Conservation (phyloP, 2,329 filamentous ascomycete species). For the Ophiostoma ips region DNA sequence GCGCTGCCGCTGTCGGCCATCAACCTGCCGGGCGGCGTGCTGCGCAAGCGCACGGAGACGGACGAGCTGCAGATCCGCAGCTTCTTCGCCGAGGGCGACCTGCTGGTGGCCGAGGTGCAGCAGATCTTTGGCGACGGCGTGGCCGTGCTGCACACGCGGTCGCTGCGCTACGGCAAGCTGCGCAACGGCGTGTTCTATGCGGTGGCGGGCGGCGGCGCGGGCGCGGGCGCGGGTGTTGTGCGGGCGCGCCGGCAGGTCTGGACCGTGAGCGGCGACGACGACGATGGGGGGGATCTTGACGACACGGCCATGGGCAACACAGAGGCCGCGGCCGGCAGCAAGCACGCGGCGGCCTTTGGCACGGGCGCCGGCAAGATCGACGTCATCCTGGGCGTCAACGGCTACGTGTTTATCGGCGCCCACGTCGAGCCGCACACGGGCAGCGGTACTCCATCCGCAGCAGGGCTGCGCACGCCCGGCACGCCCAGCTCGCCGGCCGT, state of each 20-base stretch:
- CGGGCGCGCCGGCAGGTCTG: slow-evolving; percentile 76
- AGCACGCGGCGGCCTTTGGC: slow-evolving; percentile 4
- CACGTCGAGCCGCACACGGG: slow-evolving; percentile 26
- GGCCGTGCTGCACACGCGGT: slow-evolving; percentile 78
- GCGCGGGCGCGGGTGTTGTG: slow-evolving; percentile 76
- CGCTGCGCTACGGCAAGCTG: slow-evolving; percentile 87
- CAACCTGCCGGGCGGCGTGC: slow-evolving; percentile 85
- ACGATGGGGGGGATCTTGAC: slow-evolving; percentile 64
- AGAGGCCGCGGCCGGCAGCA: background rate
- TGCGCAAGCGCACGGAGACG: slow-evolving; percentile 81
- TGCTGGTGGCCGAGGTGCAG: slow-evolving; percentile 92
- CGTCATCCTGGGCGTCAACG: slow-evolving; percentile 85
- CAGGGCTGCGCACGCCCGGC: slow-evolving; percentile 41
- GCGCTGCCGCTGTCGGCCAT: slow-evolving; percentile 76
- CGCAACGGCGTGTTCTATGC: slow-evolving; percentile 82
- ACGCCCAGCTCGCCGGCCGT: slow-evolving; percentile 13
- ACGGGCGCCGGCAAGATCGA: slow-evolving; percentile 54
- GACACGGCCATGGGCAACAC: slow-evolving; percentile 37
- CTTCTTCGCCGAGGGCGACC: slow-evolving; percentile 93
- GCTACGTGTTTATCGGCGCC: slow-evolving; percentile 66
- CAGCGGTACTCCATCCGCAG: slow-evolving; percentile 6
- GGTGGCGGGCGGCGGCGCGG: slow-evolving; percentile 67
- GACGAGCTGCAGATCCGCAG: slow-evolving; percentile 94
- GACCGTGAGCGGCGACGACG: slow-evolving; percentile 47
- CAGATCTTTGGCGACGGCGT: slow-evolving; percentile 72